Evolutionary conservation across 768 basidiomycete genomes (phyloP), one percentile per base, ranked within the genome.

Genomic region (Tulasnella calospora): DNA sequence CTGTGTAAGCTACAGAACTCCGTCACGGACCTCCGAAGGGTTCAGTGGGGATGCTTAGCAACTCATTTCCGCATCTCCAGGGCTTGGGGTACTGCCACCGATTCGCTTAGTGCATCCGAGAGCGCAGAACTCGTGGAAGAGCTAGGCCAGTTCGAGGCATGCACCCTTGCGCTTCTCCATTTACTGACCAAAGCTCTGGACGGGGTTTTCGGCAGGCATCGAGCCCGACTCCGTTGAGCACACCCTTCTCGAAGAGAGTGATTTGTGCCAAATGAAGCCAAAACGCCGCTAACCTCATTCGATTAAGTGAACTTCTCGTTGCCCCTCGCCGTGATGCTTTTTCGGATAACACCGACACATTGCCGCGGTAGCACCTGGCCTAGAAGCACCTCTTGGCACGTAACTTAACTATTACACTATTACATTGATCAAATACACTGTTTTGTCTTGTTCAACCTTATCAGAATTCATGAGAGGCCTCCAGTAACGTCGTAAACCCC

Each of bases 201-300:
- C 40, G 51, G 44, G 73, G 36, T 74, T 74, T 40, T 47, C 51
- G 44, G 44, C 55, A 76, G 75, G 75, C n/a, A 89, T 96, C 79
- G 93, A 94, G 82, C 85, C 86, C 55, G 95, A 97, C 81, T 90
- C 92, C 15, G 81, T 87, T 3, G 95, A 96, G 83, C 93, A 94
- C 81, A 80, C 81, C 46, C 85, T 84, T 35, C 84, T 96, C 38
- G 95, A 95, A 84, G 86, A 86, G 55, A 87, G 91, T 5, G 83
- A 89, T 74, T 85, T 95, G 36, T 93, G 90, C 81, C 78, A 74
- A 76, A 36, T 61, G 46, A 76, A 76, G 41, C 55, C 46, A 40
- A 76, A 76, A 76, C 75, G 75, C 33, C 75, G 75, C 75, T 76
- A 61, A 75, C 51, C 74, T 38, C 75, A 44, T 61, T 61, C 51